Evolutionary conservation across 1,284 basidiomycete genomes (phyloP).

Genomic region (Coniophora puteana): DNA sequence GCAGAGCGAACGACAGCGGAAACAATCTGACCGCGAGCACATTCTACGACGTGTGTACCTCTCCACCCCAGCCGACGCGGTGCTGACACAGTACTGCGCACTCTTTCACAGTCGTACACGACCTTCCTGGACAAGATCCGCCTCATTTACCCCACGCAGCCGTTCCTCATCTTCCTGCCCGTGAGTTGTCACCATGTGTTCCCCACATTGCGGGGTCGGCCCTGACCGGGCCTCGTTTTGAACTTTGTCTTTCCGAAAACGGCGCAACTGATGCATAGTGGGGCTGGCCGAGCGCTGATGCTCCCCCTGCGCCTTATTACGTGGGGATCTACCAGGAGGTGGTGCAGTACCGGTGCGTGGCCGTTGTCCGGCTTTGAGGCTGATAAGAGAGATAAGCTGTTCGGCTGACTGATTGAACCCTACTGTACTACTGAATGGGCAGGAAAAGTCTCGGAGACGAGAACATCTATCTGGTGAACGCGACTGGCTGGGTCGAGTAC

Average conservation of each 20-base stretch:
- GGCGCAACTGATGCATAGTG: conserved; percentile 30
- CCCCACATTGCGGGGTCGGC: too few species aligned
- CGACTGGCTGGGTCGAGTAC: conserved; percentile 53
- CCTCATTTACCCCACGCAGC: conserved; percentile 39
- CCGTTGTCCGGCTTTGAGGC: background rate
- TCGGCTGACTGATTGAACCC: background rate
- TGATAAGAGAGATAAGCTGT: background rate
- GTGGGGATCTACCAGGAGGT: conserved; percentile 43
- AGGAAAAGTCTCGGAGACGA: conserved; percentile 40
- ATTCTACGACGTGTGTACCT: conserved; percentile 12
- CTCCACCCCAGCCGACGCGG: background rate
- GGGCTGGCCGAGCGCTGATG: conserved; percentile 54
- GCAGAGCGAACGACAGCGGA: conserved; percentile 30
- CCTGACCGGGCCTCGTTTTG: too few species aligned
- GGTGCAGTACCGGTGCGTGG: conserved; percentile 36
- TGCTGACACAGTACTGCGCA: background rate
- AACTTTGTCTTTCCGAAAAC: conserved; percentile 1
- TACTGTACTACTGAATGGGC: too few species aligned
- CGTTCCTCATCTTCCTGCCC: conserved; percentile 53
- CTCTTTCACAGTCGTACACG: conserved; percentile 36
- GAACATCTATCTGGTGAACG: conserved; percentile 51
- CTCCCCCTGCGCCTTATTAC: conserved; percentile 45
- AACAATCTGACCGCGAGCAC: conserved; percentile 9
- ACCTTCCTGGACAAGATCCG: conserved; percentile 43
- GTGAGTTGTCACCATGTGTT: conserved; percentile 24